Evolutionary conservation across 176 grass and related monocot species (phyloP).

Genomic region (Musa beccarii): DNA sequence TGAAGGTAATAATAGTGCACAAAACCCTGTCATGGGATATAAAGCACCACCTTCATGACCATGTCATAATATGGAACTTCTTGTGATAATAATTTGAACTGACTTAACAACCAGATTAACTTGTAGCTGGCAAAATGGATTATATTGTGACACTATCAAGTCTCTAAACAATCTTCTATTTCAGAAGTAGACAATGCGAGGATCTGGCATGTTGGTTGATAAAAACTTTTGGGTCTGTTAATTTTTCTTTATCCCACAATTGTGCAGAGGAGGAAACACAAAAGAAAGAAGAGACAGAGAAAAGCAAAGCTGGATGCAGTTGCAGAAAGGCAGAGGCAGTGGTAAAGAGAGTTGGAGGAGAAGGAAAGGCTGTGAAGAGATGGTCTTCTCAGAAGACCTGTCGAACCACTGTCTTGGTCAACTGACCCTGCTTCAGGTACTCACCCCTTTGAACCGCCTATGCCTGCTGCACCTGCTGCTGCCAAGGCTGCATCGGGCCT

Average conservation of each 20-base stretch:
- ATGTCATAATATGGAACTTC: not conserved
- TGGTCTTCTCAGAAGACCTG: slow-evolving; percentile 15
- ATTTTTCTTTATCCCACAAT: slow-evolving; percentile 7
- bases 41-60: not conserved
- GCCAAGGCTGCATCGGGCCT: slow-evolving; percentile 17
- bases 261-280: slow-evolving; percentile 82
- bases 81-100: not conserved
- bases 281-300: slow-evolving; percentile 64
- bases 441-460: not conserved
- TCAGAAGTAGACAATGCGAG: no score
- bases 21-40: not conserved
- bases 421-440: not conserved
- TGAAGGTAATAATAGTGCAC: slow-evolving; percentile 40
- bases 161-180: not conserved
- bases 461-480: slow-evolving; percentile 17
- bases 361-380: slow-evolving; percentile 42
- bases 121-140: not conserved
- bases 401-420: slow-evolving; percentile 15
- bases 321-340: no score
- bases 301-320: not conserved
- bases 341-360: slow-evolving; percentile 47
- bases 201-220: no score
- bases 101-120: no score
- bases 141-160: not conserved
- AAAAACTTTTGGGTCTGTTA: not conserved